These are phyloP conservation scores for Cryptococcus depauperatus DNA, from an alignment of 1,284 basidiomycete genomes.

Conservation along the genomic window DNA sequence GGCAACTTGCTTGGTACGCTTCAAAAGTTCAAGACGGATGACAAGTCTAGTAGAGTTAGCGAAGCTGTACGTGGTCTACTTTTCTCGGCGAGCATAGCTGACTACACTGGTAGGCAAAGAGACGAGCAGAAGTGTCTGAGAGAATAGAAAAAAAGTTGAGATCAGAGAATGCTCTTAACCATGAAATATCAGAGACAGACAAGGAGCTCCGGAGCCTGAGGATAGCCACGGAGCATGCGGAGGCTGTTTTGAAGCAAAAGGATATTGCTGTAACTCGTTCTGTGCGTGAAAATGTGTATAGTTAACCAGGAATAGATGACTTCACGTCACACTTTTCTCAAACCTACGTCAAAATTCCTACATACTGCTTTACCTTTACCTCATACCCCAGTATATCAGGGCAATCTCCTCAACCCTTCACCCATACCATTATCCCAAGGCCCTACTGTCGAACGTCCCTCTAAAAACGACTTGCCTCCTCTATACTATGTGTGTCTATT, in stretches of 20 bases:
- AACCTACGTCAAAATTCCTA: slow-evolving; percentile 31
- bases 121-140: slow-evolving; percentile 36
- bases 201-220: slow-evolving; percentile 33
- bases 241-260: slow-evolving; percentile 34
- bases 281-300: too few species aligned
- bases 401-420: slow-evolving; percentile 23
- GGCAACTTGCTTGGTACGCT: slow-evolving; percentile 44
- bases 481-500: slow-evolving; percentile 38
- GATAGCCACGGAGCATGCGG: slow-evolving; percentile 32
- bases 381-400: slow-evolving; percentile 18
- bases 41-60: slow-evolving; percentile 32
- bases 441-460: slow-evolving; percentile 21
- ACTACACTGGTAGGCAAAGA: slow-evolving; percentile 26
- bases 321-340: slow-evolving; percentile 31
- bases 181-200: slow-evolving; percentile 36
- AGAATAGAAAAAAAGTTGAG: slow-evolving; percentile 38
- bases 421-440: slow-evolving; percentile 34
- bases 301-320: too few species aligned
- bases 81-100: not conserved
- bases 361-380: slow-evolving; percentile 23
- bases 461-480: slow-evolving; percentile 22
- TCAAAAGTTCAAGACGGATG: slow-evolving; percentile 43
- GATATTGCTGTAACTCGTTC: slow-evolving; percentile 40
- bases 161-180: slow-evolving; percentile 30
- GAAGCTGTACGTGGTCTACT: slow-evolving; percentile 31